Base-by-base conservation (phyloP, 1,284 basidiomycete genomes). In the Ceratobasidium sp. region DNA sequence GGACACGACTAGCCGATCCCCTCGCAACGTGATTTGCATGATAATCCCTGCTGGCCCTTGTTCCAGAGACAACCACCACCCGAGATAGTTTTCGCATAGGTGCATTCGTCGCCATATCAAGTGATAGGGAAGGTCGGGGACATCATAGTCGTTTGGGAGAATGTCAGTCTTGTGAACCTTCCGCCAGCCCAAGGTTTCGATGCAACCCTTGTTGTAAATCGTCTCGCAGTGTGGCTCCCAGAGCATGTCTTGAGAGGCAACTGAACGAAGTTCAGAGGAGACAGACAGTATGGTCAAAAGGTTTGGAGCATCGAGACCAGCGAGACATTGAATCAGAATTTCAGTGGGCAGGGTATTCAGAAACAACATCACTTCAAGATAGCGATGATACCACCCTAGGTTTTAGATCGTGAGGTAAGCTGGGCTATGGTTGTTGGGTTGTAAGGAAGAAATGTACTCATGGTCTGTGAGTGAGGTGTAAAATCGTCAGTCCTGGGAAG, bases 191-290 rank as follows among this genome's bases (percentile, higher is more conserved):
- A 73, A 17, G 15, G 56, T 20, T 10, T 61, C 69, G 33, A 23
- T n/a, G 33, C 37, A 73, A 37, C 56, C 69, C 47, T 73, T 73
- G 51, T 73, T 73, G 67, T 73, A 73, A 23, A 73, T 73, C 2
- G 15, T 37, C 13, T 73, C 69, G 28, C 69, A 73, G 26, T 73
- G 69, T 2, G 39, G 37, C 45, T 61, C 42, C 69, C 69, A 73
- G 6, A 73, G 69, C 11, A 60, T 49, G 31, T 73, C 69, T 60
- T 73, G 69, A 37, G 69, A 60, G 10, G 69, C 69, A 20, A 61
- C 42, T 3, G 56, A 23, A 3, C 69, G 54, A 28, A 73, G 69
- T n/a, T 20, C 45, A 10, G 54, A 61, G 1, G 39, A 73, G 23
- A 73, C 69, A 15, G 69, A 73, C 17, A 73, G 56, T 23, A 45